A percentile compares a stretch with the other conserved stretches of the same genome.
Conservation (phyloP, 345 rosid species). For the Aegle marmelos region DNA sequence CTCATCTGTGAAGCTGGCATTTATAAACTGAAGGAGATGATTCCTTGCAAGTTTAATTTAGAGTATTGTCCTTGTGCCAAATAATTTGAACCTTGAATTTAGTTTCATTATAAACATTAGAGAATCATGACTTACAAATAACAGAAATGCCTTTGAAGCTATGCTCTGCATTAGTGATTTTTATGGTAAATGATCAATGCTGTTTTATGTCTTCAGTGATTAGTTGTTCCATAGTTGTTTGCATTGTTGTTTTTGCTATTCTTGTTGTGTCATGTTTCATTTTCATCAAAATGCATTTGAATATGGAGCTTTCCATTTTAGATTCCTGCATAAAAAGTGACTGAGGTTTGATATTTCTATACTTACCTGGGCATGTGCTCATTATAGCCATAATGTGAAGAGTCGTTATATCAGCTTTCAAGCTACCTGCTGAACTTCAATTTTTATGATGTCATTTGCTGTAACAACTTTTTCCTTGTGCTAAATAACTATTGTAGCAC, state of each 20-base stretch:
- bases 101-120: not conserved
- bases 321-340: not conserved
- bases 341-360: not conserved
- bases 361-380: not conserved
- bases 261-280: not conserved
- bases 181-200: not conserved
- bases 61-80: not conserved
- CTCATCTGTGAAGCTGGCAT: not conserved
- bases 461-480: not conserved
- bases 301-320: not conserved
- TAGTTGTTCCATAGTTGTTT: not conserved
- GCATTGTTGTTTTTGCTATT: not conserved
- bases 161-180: not conserved
- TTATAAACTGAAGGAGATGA: not conserved
- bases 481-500: not conserved
- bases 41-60: not conserved
- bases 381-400: too few relatives aligned
- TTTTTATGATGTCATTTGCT: not conserved
- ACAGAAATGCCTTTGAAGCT: not conserved
- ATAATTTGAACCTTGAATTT: not conserved
- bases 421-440: not conserved
- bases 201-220: not conserved
- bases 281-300: not conserved
- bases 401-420: not conserved
- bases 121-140: not conserved